A percentile compares a stretch with the other conserved stretches of the same genome.
Evolutionary conservation across 306 rosid species (phyloP).

Genomic region (Psophocarpus tetragonolobus): DNA sequence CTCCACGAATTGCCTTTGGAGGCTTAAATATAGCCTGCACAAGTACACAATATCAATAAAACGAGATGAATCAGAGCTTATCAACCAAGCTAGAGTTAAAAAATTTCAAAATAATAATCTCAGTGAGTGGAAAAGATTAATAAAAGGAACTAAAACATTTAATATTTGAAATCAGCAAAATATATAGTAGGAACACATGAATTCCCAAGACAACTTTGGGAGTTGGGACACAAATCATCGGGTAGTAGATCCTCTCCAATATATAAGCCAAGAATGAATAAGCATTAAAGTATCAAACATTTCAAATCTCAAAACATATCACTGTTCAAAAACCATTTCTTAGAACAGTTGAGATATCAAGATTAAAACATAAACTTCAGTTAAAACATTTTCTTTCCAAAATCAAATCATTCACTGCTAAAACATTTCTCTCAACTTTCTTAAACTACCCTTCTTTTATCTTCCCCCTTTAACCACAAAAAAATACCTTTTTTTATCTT

Average conservation of each 20-base stretch:
- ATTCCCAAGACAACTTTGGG: slow-evolving; percentile 15
- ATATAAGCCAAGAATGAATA: slow-evolving; percentile 12
- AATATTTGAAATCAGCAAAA: neutral
- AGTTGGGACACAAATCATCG: neutral
- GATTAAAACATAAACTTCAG: neutral
- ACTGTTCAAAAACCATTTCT: neutral
- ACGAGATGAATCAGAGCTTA: slow-evolving; percentile 13
- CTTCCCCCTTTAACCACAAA: too few relatives aligned
- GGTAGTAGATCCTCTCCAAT: neutral
- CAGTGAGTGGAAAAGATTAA: neutral
- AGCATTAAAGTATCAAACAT: neutral
- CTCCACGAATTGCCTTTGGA: slow-evolving; percentile 86
- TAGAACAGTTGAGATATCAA: neutral
- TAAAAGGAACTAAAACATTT: slow-evolving; percentile 6
- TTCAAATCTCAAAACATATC: neutral
- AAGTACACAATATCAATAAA: slow-evolving; percentile 41
- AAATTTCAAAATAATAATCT: slow-evolving; percentile 6
- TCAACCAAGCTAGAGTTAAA: neutral
- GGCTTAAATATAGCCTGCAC: slow-evolving; percentile 62
- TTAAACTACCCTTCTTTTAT: neutral
- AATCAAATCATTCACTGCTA: neutral
- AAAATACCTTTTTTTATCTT: too few relatives aligned
- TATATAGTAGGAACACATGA: neutral
- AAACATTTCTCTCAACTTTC: neutral
- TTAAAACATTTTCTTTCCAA: neutral